These are phyloP conservation scores for Orbilia brochopaga DNA, from an alignment of 2,329 filamentous ascomycete genomes.

Conservation along the genomic window DNA sequence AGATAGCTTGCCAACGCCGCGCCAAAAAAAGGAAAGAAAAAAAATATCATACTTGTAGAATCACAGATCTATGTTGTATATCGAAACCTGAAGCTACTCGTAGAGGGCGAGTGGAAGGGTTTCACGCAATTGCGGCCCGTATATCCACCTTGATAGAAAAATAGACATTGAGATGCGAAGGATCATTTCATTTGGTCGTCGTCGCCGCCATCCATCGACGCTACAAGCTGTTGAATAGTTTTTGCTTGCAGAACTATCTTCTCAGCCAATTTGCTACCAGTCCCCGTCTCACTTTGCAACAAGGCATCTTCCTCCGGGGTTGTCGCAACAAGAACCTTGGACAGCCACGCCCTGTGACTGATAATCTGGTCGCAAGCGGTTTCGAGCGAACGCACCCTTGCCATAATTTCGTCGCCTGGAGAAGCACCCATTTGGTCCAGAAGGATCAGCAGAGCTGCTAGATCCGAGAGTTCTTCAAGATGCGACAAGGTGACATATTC, in stretches of 20 bases:
- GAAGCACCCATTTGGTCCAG: slow-evolving; percentile 56
- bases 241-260: slow-evolving; percentile 74
- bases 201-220: slow-evolving; percentile 58
- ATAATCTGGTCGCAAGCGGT: slow-evolving; percentile 75
- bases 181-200: slow-evolving; percentile 33
- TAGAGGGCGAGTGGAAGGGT: too few relatives aligned
- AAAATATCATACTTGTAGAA: background rate
- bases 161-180: background rate
- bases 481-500: slow-evolving; percentile 53
- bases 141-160: background rate
- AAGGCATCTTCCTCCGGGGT: slow-evolving; percentile 52
- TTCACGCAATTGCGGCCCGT: background rate
- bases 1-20: background rate
- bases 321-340: slow-evolving; percentile 53
- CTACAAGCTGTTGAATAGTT: slow-evolving; percentile 65
- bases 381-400: slow-evolving; percentile 69
- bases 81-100: too few relatives aligned
- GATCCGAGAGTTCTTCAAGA: slow-evolving; percentile 52
- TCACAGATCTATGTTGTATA: background rate
- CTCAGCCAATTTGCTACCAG: slow-evolving; percentile 74
- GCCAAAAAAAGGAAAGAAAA: background rate
- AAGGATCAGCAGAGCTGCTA: slow-evolving; percentile 51
- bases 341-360: slow-evolving; percentile 57
- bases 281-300: slow-evolving; percentile 66
- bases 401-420: slow-evolving; percentile 62